Base-by-base conservation (phyloP, 164 flowering plant species). In the Warburgia ugandensis region DNA sequence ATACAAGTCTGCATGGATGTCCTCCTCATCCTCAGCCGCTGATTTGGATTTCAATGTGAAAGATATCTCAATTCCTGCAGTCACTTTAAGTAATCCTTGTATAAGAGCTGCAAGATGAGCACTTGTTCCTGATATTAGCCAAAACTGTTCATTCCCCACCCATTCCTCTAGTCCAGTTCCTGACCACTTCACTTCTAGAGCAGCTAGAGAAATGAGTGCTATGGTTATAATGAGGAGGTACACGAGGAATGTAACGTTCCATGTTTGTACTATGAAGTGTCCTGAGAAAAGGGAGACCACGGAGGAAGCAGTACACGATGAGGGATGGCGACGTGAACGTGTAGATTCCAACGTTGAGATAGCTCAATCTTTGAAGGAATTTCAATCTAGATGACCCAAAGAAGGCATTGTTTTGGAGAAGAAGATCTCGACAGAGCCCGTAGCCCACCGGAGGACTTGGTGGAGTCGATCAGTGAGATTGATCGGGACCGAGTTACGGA, bases 101-200 rank as follows among this genome's bases (percentile, higher is more conserved):
- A 82, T 39, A 6, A 82, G 86, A 6, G 94, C 90, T 25, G 77
- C 78, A 5, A 85, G 52, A 56, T 85, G 94, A 22, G 94, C 71
- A 40, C 89, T 81, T 0, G 86, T 82, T 3, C 89, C 94, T 2
- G 78, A 76, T 26, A 82, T 82, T 4, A 85, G 77, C 90, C 94
- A 85, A 35, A 78, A 85, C 59, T 85, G 94, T 33, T 85, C 94
- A 36, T 85, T 85, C 28, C 94, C 68, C 90, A 89, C 82, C 94
- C 86, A 85, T 11, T 85, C 94, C 52, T 85, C 94, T 1, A 82
- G 54, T 0, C 60, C 83, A 3, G 80, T 73, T 0, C 86, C 94
- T 0, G 89, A 77, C 90, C 90, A 85, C 54, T 70, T 82, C 25
- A 83, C 77, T 46, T 85, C 95, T 12, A 85, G 50, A 35, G 83